Conservation (phyloP, 106 monocot species). For the Ottelia alismoides region DNA sequence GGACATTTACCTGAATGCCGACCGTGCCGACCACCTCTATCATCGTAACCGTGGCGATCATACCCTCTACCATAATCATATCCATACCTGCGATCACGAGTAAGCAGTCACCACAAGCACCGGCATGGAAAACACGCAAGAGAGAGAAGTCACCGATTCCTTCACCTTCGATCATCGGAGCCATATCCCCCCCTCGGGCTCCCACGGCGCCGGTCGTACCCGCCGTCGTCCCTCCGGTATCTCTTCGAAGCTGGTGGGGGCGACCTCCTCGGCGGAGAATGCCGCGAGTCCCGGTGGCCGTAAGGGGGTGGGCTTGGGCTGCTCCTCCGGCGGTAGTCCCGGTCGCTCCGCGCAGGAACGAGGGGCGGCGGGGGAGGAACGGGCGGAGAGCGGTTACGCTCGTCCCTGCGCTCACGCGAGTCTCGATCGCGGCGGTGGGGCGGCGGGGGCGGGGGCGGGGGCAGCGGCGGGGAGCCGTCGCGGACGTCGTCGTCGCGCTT, state of each 20-base stretch:
- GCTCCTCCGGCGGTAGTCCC: constrained; percentile 52
- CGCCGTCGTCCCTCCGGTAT: constrained; percentile 74
- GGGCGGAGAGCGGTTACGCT: constrained; percentile 19
- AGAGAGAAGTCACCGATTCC: too few species aligned
- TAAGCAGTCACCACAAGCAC: too few species aligned
- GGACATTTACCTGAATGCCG: constrained; percentile 48
- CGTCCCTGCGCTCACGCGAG: constrained; percentile 38
- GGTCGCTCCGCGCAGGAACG: constrained; percentile 14
- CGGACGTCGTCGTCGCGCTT: background rate
- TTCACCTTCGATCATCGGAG: constrained; percentile 21
- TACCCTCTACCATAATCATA: constrained; percentile 50
- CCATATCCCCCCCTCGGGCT: constrained; percentile 34
- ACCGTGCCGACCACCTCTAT: constrained; percentile 32
- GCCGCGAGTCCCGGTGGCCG: constrained; percentile 31
- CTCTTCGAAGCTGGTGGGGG: constrained; percentile 72
- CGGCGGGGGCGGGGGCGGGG: constrained; percentile 35
- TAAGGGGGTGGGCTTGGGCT: constrained; percentile 80
- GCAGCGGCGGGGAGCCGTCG: constrained; percentile 2
- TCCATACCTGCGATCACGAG: constrained; percentile 30
- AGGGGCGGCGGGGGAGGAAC: constrained; percentile 16
- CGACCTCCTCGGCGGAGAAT: constrained; percentile 45
- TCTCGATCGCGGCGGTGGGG: constrained; percentile 31
- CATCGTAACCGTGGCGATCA: constrained; percentile 23
- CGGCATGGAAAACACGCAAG: too few species aligned
- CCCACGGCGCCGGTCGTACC: constrained; percentile 50